phyloP scores from a whole-genome alignment of 1,284 basidiomycete genomes.

The Cryptococcus wingfieldii region DNA sequence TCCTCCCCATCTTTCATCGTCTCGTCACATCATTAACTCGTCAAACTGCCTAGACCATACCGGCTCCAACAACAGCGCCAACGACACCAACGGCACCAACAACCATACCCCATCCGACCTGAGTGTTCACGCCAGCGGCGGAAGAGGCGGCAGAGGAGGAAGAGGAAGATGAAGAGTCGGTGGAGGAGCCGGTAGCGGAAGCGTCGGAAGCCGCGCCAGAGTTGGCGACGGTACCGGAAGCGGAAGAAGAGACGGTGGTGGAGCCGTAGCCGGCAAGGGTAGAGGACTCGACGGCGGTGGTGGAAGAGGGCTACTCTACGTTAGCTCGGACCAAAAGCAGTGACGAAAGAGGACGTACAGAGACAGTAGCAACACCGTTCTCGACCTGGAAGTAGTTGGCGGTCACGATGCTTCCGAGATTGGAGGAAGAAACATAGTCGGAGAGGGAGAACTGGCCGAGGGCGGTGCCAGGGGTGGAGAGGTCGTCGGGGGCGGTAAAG shows the following conservation, averaged over 20 bases:
- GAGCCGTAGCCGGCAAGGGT: constrained; percentile 51
- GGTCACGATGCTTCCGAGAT: constrained; percentile 44
- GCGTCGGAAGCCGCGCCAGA: constrained; percentile 27
- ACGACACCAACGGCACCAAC: constrained; percentile 21
- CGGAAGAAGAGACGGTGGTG: constrained; percentile 21
- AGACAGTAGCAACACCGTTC: constrained; percentile 58
- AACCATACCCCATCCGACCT: constrained; percentile 12
- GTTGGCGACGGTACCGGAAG: constrained; percentile 15
- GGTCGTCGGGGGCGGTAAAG: constrained; percentile 61
- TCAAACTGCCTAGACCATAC: constrained; percentile 11
- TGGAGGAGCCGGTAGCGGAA: constrained; percentile 6
- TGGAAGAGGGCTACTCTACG: constrained; percentile 52
- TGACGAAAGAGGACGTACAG: constrained; percentile 38
- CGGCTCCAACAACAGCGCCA: constrained; percentile 20
- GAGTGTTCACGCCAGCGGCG: constrained; percentile 4
- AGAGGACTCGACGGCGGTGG: constrained; percentile 61
- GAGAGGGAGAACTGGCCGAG: constrained; percentile 57
- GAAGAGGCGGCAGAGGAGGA: constrained; percentile 4
- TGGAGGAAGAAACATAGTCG: constrained; percentile 37
- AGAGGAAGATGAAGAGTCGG: constrained; percentile 4
- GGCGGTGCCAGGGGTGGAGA: constrained; percentile 55
- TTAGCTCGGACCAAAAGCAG: not conserved
- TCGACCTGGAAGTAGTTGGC: constrained; percentile 71
- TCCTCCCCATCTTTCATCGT: too few relatives aligned
- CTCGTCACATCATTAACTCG: not conserved